Conservation (phyloP, 768 basidiomycete genomes). For the Lactarius trivialis region DNA sequence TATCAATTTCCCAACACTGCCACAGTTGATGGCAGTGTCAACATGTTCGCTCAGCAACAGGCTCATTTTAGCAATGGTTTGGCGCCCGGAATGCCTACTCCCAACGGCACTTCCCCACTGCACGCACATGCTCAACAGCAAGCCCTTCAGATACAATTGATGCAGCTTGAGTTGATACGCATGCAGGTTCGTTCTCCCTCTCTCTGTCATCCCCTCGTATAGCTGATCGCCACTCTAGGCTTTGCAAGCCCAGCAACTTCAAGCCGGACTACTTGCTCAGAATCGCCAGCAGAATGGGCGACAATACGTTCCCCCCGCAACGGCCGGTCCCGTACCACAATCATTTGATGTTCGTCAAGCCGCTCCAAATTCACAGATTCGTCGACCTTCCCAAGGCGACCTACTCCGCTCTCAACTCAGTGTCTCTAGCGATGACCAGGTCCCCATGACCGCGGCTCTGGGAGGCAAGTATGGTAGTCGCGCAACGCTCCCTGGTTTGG, state of each 20-base stretch:
- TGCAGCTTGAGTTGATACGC: conserved; percentile 76
- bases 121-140: conserved; percentile 51
- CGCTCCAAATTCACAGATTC: conserved; percentile 49
- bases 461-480: conserved; percentile 74
- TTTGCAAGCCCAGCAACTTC: conserved; percentile 69
- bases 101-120: conserved; percentile 36
- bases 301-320: conserved; percentile 51
- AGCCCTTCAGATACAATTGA: conserved; percentile 75
- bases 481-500: conserved; percentile 37
- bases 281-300: conserved; percentile 50
- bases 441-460: conserved; percentile 76
- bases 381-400: conserved; percentile 65
- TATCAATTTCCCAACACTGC: conserved; percentile 59
- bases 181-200: conserved; percentile 54
- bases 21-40: conserved; percentile 61
- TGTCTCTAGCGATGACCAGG: conserved; percentile 46
- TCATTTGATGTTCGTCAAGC: conserved; percentile 61
- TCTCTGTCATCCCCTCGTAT: conserved; percentile 15
- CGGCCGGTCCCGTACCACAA: conserved; percentile 62
- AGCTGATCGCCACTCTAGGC: conserved; percentile 35
- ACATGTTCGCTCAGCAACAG: conserved; percentile 60
- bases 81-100: conserved; percentile 46
- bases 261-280: conserved; percentile 62
- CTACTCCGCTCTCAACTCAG: conserved; percentile 56
- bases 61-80: conserved; percentile 39